phyloP scores from a whole-genome alignment of 129 eudicot species.

The Sambucus nigra region DNA sequence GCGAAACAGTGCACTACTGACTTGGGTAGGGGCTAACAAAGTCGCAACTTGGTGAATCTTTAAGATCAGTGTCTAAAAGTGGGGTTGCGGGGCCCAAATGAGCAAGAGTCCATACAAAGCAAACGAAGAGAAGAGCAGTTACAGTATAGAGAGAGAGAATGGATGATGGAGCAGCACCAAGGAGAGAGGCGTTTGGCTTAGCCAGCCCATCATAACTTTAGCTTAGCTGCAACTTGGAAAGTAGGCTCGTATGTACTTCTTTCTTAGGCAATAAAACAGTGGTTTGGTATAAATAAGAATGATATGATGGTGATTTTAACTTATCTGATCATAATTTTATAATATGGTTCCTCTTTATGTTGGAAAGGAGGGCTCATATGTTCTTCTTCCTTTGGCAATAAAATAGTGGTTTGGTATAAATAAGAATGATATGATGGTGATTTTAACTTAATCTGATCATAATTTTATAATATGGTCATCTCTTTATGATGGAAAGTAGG shows the following conservation, averaged over 20 bases:
- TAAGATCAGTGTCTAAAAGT: not conserved
- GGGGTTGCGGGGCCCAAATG: conserved; percentile 5
- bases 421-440: too few species aligned
- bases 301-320: too few species aligned
- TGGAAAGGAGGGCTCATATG: conserved; percentile 3
- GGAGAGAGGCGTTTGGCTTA: not conserved
- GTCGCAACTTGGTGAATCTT: not conserved
- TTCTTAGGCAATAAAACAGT: conserved; percentile 12
- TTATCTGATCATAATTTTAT: too few species aligned
- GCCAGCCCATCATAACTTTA: conserved; percentile 6
- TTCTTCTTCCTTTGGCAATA: conserved; percentile 1
- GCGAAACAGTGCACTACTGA: too few species aligned
- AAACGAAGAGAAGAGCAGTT: not conserved
- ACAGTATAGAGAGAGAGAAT: not conserved
- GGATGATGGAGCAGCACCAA: not conserved
- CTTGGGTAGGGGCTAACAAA: not conserved
- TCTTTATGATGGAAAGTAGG: too few species aligned
- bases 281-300: too few species aligned
- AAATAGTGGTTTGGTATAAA: conserved; percentile 7
- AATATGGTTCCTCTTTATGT: conserved; percentile 10
- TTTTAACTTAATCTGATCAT: too few species aligned
- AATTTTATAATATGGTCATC: too few species aligned
- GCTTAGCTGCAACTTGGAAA: too few species aligned
- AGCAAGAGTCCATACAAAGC: conserved; percentile 11
- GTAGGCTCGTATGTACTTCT: not conserved